phyloP scores from a whole-genome alignment of 2,329 filamentous ascomycete genomes.

The Penicillium decumbens region DNA sequence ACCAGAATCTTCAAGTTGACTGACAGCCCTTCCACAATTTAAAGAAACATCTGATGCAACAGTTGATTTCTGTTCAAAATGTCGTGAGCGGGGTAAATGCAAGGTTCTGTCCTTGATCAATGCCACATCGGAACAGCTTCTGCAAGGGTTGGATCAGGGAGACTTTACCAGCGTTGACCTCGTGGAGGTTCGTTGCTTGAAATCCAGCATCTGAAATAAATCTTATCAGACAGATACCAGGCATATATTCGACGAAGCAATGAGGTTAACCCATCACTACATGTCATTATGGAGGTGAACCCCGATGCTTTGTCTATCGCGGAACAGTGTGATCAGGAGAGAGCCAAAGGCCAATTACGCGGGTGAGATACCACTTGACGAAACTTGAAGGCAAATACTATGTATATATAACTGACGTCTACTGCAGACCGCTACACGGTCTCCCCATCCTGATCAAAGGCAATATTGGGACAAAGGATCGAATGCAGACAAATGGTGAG shows the following conservation, averaged over 20 bases:
- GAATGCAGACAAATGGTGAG: background rate
- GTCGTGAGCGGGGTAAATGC: no score
- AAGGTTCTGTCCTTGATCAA: no score
- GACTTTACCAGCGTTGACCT: background rate
- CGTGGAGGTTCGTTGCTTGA: background rate
- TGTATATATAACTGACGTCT: no score
- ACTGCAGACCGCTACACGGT: background rate
- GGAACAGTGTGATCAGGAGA: background rate
- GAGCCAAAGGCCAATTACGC: background rate
- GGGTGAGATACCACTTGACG: background rate
- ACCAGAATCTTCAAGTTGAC: no score
- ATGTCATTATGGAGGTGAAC: background rate
- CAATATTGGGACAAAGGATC: background rate
- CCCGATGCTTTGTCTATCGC: background rate
- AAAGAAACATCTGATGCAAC: no score
- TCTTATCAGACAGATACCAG: background rate
- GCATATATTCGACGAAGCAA: background rate
- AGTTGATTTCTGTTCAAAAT: no score
- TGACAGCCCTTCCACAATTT: no score
- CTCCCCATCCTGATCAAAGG: background rate
- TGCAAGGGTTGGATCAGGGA: background rate
- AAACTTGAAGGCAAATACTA: background rate
- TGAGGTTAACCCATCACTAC: background rate
- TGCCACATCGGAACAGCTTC: no score
- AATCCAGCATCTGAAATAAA: background rate